A percentile compares a stretch with the other conserved stretches of the same genome.
phyloP scores from a whole-genome alignment of 176 grass and related monocot species.

The Phoenix roebelenii region DNA sequence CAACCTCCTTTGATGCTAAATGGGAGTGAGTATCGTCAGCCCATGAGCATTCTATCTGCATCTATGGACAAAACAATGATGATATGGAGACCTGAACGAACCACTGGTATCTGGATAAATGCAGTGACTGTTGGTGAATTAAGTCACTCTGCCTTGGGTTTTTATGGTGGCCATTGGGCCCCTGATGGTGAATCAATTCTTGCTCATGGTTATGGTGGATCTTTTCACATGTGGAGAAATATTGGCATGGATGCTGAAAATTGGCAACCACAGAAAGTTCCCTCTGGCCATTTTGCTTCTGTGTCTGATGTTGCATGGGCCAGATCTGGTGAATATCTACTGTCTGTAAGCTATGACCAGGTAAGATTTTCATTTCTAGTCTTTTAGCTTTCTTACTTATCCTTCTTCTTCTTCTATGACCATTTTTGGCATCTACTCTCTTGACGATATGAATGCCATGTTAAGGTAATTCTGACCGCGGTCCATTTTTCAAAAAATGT shows the following conservation, averaged over 20 bases:
- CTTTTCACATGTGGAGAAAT: conserved; percentile 94
- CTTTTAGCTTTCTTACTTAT: too few species aligned
- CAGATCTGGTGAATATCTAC: conserved; percentile 62
- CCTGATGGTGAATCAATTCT: conserved; percentile 75
- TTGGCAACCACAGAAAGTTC: conserved; percentile 73
- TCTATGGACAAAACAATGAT: conserved; percentile 99
- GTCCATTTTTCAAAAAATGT: neutral
- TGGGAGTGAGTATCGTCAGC: conserved; percentile 48
- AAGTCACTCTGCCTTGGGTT: conserved; percentile 74
- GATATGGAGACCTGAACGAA: conserved; percentile 88
- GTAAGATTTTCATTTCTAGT: conserved; percentile 28
- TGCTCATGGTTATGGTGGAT: conserved; percentile 83
- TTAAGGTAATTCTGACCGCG: neutral
- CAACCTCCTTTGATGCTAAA: conserved; percentile 47
- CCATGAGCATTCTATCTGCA: conserved; percentile 85
- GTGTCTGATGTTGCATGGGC: conserved; percentile 85
- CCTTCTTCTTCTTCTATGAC: too few species aligned
- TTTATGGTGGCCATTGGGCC: conserved; percentile 90
- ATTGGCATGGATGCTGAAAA: conserved; percentile 69
- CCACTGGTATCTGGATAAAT: conserved; percentile 89
- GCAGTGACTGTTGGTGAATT: conserved; percentile 86
- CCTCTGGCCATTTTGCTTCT: conserved; percentile 88
- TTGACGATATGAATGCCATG: too few species aligned
- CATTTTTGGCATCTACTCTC: too few species aligned
- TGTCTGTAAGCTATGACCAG: conserved; percentile 98